Evolutionary conservation across 116 monocot species (phyloP), one percentile per base, ranked within the genome.

Genomic region (Papilionanthe hybrid): DNA sequence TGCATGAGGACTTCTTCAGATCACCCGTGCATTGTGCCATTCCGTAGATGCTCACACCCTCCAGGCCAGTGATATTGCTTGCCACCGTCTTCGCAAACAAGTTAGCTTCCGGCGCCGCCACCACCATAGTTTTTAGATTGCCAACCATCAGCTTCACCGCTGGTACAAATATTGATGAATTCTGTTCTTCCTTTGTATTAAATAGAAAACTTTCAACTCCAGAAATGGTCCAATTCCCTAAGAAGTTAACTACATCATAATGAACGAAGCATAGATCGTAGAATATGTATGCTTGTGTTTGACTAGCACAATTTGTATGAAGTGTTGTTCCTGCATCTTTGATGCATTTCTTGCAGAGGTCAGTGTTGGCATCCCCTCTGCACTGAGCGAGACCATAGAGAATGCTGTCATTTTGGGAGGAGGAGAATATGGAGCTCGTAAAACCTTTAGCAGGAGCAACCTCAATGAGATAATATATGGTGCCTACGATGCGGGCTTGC

Each of bases 381-480:
- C 68, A 68, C n/a, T 68, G 29, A 30, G 68, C 68, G 10, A 68
- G 68, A 68, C 29, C 68, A n/a, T 68, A 68, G 68, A 68, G 4
- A 12, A 17, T 30, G 30, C 12, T 30, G 30, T 25, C 9, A 5
- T 12, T 30, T 27, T 30, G 30, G 12, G 68, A 58, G 9, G 22
- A 22, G 22, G 58, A 58, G 58, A 22, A 27, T 13, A 9, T 12
- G 13, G 25, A n/a, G n/a, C n/a, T n/a, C n/a, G n/a, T n/a, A n/a
- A n/a, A n/a, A n/a, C n/a, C n/a, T n/a, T 6, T 69, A 17, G 32
- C 13, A 10, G 10, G 32, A 69, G 28, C 10, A 13, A 17, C 69
- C 11, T 18, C 13, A 0, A 7, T 60, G 22, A 60, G 60, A 20
- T 60, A 1, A 60, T 25, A 20, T 60, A 22, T 9, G 23, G 23